Evolutionary conservation across 306 rosid species (phyloP).

Genomic region (Sechiopsis laciniata): DNA sequence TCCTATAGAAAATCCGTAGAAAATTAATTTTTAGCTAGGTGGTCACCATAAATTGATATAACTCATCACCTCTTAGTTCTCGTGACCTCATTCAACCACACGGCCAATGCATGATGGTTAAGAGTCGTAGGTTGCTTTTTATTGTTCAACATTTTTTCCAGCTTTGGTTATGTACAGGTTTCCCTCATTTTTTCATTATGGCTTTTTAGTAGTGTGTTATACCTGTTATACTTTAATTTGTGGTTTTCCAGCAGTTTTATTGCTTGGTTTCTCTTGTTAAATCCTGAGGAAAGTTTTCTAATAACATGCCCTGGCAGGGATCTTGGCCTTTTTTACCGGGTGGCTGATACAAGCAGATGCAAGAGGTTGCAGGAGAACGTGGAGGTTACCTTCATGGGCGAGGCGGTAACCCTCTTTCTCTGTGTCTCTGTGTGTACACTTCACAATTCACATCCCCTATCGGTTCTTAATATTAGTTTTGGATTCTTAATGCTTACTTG

Average conservation of each 20-base stretch:
- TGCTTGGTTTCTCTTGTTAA: slow-evolving; percentile 23
- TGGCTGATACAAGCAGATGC: slow-evolving; percentile 84
- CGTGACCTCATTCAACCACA: too few species aligned
- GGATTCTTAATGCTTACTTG: slow-evolving; percentile 30
- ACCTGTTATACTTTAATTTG: not conserved
- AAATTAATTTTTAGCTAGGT: too few species aligned
- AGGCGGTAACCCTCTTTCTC: slow-evolving; percentile 59
- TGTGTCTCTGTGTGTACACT: slow-evolving; percentile 9
- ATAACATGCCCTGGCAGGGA: slow-evolving; percentile 99
- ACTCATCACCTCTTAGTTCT: too few species aligned
- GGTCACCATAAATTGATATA: too few species aligned
- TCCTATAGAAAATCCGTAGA: too few species aligned
- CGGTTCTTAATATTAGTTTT: slow-evolving; percentile 24
- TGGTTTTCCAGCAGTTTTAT: slow-evolving; percentile 4
- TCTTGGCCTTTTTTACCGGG: slow-evolving; percentile 72
- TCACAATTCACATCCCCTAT: not conserved
- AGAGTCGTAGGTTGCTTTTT: not conserved
- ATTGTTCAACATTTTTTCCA: not conserved
- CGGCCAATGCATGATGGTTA: too few species aligned
- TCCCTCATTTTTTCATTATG: not conserved
- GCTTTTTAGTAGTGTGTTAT: not conserved
- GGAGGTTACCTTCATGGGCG: slow-evolving; percentile 99
- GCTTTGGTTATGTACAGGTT: not conserved
- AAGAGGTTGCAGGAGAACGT: slow-evolving; percentile 99
- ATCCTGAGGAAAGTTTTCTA: slow-evolving; percentile 51